Conservation (phyloP, 2,329 filamentous ascomycete species). For the Ophiocordyceps camponoti-floridani region DNA sequence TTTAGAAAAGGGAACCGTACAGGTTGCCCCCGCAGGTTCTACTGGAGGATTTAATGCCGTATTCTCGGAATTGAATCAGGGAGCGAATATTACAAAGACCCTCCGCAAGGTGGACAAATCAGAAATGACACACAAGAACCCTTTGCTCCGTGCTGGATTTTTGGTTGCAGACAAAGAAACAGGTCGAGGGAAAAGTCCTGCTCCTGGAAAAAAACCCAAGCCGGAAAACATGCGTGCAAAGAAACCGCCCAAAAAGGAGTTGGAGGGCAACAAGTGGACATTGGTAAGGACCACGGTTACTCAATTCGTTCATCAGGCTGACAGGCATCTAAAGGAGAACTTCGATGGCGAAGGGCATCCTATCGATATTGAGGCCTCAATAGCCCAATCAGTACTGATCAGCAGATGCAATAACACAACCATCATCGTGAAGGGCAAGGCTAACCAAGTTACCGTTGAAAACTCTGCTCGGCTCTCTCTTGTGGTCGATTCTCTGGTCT, state of each 20-base stretch:
- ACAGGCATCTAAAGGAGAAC: constrained; percentile 47
- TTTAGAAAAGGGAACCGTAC: constrained; percentile 35
- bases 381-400: constrained; percentile 82
- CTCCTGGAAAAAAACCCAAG: constrained; percentile 75
- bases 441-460: constrained; percentile 91
- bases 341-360: constrained; percentile 60
- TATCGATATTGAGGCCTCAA: constrained; percentile 63
- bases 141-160: constrained; percentile 57
- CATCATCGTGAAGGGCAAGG: constrained; percentile 78
- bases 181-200: constrained; percentile 61
- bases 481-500: constrained; percentile 77
- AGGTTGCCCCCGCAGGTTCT: constrained; percentile 10
- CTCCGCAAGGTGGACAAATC: constrained; percentile 88
- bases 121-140: constrained; percentile 98
- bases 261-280: constrained; percentile 86
- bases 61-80: constrained; percentile 81
- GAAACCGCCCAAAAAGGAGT: constrained; percentile 62
- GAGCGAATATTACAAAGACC: constrained; percentile 70
- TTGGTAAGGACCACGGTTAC: constrained; percentile 34
- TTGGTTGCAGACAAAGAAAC: constrained; percentile 44
- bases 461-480: constrained; percentile 74
- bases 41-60: constrained; percentile 62
- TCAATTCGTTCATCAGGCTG: background rate
- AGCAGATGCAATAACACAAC: constrained; percentile 83
- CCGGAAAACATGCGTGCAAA: constrained; percentile 71